Evolutionary conservation across 768 basidiomycete genomes (phyloP).

Genomic region (Grammothele lineata): DNA sequence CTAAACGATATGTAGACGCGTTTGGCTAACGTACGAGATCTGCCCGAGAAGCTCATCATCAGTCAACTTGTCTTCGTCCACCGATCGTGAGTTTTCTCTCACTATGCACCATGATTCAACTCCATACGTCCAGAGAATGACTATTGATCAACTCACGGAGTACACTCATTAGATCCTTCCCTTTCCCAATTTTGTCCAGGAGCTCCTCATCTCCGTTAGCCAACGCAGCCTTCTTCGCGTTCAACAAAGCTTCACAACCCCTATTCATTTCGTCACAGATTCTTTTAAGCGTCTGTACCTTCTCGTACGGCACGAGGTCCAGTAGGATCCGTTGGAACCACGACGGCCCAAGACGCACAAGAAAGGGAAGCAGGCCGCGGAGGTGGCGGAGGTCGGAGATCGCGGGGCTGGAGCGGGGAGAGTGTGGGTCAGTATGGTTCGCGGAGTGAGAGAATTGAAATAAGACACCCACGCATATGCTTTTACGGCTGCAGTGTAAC

Average conservation of each 20-base stretch:
- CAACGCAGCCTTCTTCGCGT: slow-evolving; percentile 31
- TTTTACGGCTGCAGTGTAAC: no score
- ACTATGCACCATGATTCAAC: slow-evolving; percentile 5
- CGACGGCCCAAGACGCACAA: no score
- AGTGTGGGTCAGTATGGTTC: no score
- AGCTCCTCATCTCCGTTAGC: slow-evolving; percentile 20
- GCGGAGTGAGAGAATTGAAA: no score
- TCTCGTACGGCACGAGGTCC: slow-evolving; percentile 33
- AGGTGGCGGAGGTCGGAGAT: no score
- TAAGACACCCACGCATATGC: no score
- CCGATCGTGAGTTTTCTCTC: slow-evolving; percentile 9
- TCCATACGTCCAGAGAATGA: neutral
- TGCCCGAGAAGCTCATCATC: slow-evolving; percentile 16
- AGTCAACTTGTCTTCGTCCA: slow-evolving; percentile 10
- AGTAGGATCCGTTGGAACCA: slow-evolving; percentile 23
- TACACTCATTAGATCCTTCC: slow-evolving; percentile 46
- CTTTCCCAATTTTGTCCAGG: slow-evolving; percentile 23
- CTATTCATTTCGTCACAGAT: slow-evolving; percentile 45
- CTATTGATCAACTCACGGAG: slow-evolving; percentile 32
- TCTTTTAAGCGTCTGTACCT: slow-evolving; percentile 36
- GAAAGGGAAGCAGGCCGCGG: no score
- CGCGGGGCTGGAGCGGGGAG: no score
- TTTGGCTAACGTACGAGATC: slow-evolving; percentile 12
- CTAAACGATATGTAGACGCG: neutral
- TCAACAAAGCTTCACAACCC: slow-evolving; percentile 35